Percentiles rank a stretch among this genome's conserved stretches.
These are phyloP conservation scores for Epichloe gansuensis DNA, from an alignment of 2,329 filamentous ascomycete species.

Conservation along the genomic window DNA sequence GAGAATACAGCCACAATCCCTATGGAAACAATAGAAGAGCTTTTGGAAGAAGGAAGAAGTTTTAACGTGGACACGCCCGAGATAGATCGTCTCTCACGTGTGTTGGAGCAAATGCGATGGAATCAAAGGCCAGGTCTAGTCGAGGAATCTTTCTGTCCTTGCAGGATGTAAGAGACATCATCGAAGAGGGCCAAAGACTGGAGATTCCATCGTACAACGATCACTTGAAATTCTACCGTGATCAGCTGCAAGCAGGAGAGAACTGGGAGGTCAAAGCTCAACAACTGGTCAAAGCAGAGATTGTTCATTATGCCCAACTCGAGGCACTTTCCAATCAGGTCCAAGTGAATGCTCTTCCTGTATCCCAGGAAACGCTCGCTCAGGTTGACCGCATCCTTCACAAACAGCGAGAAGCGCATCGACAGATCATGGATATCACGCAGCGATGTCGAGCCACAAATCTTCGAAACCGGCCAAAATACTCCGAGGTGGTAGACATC, in stretches of 20 bases:
- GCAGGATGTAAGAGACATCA: slow-evolving; percentile 65
- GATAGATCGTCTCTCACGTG: slow-evolving; percentile 66
- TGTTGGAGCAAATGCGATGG: slow-evolving; percentile 82
- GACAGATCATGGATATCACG: slow-evolving; percentile 71
- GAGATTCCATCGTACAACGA: slow-evolving; percentile 72
- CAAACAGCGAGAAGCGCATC: slow-evolving; percentile 90
- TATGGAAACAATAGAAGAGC: slow-evolving; percentile 69
- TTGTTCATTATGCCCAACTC: slow-evolving; percentile 86
- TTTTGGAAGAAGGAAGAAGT: slow-evolving; percentile 77
- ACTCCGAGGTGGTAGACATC: slow-evolving; percentile 79
- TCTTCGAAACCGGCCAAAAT: slow-evolving; percentile 69
- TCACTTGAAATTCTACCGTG: slow-evolving; percentile 61
- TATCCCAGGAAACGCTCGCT: slow-evolving; percentile 67
- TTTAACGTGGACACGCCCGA: slow-evolving; percentile 91
- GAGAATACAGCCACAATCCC: slow-evolving; percentile 51
- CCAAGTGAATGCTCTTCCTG: slow-evolving; percentile 55
- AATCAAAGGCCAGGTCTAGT: slow-evolving; percentile 58
- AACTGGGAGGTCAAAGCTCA: slow-evolving; percentile 88
- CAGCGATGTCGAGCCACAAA: slow-evolving; percentile 65
- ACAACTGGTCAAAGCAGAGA: slow-evolving; percentile 83
- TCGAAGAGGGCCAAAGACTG: slow-evolving; percentile 64
- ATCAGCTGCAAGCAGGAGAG: slow-evolving; percentile 65
- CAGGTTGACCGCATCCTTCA: slow-evolving; percentile 84
- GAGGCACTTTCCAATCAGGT: slow-evolving; percentile 85
- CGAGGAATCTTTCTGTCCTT: slow-evolving; percentile 58